These are phyloP conservation scores for Capronia epimyces DNA, from an alignment of 2,329 filamentous ascomycete species.

Conservation along the genomic window DNA sequence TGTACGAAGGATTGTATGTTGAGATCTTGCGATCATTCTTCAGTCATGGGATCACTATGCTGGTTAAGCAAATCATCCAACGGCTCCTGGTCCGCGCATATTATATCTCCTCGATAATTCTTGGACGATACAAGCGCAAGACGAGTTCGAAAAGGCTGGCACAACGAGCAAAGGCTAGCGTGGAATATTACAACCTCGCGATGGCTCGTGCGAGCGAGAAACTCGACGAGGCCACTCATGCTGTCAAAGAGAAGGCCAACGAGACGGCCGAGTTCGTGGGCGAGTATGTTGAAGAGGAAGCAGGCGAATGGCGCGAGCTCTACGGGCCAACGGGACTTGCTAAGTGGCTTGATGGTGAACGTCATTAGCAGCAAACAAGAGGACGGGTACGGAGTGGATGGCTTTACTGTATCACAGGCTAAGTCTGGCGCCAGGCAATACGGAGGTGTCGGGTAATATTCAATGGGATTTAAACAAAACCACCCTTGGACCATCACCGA, in stretches of 20 bases:
- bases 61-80: slow-evolving; percentile 75
- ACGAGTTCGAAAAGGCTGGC: slow-evolving; percentile 38
- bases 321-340: slow-evolving; percentile 31
- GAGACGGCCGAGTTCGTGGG: slow-evolving; percentile 43
- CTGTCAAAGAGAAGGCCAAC: slow-evolving; percentile 31
- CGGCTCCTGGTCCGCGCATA: slow-evolving; percentile 66
- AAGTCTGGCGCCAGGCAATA: not conserved
- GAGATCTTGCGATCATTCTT: slow-evolving; percentile 81
- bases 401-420: not conserved
- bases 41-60: slow-evolving; percentile 79
- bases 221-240: slow-evolving; percentile 28
- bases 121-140: slow-evolving; percentile 36
- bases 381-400: not conserved
- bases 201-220: slow-evolving; percentile 38
- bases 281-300: slow-evolving; percentile 43
- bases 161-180: slow-evolving; percentile 34
- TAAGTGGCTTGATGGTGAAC: slow-evolving; percentile 25
- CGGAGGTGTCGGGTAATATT: slow-evolving; percentile 5
- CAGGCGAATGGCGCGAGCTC: slow-evolving; percentile 37
- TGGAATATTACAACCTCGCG: slow-evolving; percentile 39
- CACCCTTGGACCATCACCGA: slow-evolving; percentile 30
- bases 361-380: not conserved
- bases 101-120: slow-evolving; percentile 54
- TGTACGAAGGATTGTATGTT: slow-evolving; percentile 71
- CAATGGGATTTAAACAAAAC: not conserved